Conservation (phyloP, 257 asterid genomes). For the Ligustrum vulgare region DNA sequence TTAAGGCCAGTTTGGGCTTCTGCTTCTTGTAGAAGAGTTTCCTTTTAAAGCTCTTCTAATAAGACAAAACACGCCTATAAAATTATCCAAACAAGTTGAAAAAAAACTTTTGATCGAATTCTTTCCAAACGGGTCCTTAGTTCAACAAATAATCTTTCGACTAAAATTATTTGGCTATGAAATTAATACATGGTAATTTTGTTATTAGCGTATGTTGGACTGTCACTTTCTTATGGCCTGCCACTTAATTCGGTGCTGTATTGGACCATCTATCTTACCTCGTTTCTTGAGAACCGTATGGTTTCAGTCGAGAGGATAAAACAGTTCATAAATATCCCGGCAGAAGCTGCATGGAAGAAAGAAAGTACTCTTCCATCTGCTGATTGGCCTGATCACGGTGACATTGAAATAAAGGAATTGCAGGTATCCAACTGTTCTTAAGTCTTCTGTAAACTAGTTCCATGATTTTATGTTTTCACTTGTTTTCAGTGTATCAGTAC, state of each 20-base stretch:
- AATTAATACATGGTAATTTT: not conserved
- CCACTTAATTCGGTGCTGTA: conserved; percentile 47
- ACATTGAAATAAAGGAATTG: conserved; percentile 50
- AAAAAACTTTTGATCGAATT: too few species aligned
- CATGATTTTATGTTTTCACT: not conserved
- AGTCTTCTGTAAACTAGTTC: not conserved
- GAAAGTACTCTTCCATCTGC: conserved; percentile 38
- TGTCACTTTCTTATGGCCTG: conserved; percentile 71
- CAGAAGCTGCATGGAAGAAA: conserved; percentile 64
- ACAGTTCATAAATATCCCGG: conserved; percentile 60
- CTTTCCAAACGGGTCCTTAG: not conserved
- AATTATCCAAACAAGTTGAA: too few species aligned
- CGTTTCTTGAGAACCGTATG: conserved; percentile 61
- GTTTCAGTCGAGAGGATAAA: conserved; percentile 80
- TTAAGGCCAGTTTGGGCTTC: too few species aligned
- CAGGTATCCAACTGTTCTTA: conserved; percentile 37
- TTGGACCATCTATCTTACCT: conserved; percentile 44
- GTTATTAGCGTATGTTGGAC: conserved; percentile 50
- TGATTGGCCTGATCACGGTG: conserved; percentile 65
- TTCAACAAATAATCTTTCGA: not conserved
- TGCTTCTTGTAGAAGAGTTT: too few species aligned
- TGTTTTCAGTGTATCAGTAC: not conserved
- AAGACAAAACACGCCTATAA: too few species aligned
- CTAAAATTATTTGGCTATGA: not conserved
- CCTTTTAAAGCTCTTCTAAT: too few species aligned